Conservation (phyloP, 192 early-diverging fungal genomes). For the Entrophospora sp. region DNA sequence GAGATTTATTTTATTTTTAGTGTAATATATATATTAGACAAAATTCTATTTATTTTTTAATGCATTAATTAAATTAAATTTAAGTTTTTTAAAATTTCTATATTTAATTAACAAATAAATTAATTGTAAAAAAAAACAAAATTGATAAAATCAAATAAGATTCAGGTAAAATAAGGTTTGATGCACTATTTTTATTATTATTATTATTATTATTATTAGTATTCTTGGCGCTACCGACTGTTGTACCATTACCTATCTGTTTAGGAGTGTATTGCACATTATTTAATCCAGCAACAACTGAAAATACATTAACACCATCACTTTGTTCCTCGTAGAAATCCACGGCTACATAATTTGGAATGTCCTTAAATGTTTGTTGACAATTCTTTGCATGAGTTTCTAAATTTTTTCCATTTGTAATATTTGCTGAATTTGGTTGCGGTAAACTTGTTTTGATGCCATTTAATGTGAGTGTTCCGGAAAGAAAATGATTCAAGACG, state of each 20-base stretch:
- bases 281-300: neutral
- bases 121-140: too few relatives aligned
- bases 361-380: constrained; percentile 30
- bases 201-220: neutral
- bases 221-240: neutral
- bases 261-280: neutral
- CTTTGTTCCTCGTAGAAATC: constrained; percentile 65
- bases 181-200: too few relatives aligned
- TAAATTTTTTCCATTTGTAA: constrained; percentile 49
- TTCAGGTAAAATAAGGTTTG: too few relatives aligned
- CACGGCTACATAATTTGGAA: constrained; percentile 63
- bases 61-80: too few relatives aligned
- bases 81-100: too few relatives aligned
- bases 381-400: constrained; percentile 49
- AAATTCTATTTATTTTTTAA: too few relatives aligned
- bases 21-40: too few relatives aligned
- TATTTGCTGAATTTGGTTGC: constrained; percentile 35
- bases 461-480: constrained; percentile 30
- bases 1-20: too few relatives aligned
- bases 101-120: too few relatives aligned
- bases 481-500: constrained; percentile 72
- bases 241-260: neutral
- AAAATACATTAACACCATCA: neutral
- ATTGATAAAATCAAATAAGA: too few relatives aligned
- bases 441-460: constrained; percentile 37